Base-by-base conservation (phyloP, 495 filamentous ascomycete species). In the Viridothelium virens region DNA sequence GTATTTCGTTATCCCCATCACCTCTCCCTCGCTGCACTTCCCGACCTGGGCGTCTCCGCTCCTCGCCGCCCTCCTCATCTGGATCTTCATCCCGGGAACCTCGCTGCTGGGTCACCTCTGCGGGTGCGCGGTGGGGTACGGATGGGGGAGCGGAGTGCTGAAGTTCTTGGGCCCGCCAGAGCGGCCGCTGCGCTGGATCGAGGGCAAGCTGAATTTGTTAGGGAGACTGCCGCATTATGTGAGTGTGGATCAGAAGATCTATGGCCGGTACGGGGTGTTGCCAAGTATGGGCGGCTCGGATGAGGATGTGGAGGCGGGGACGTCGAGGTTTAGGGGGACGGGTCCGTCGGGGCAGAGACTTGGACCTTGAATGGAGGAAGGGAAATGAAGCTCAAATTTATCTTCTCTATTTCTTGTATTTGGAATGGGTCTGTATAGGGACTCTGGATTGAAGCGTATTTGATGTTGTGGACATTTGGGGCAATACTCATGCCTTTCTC, bases 21-120 rank as follows among this genome's bases (percentile, higher is more conserved):
- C 85, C 70, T 86, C 87, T 71, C 53, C 53, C 25, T 11, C 53
- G 5, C 53, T 59, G 25, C 25, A 7, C 18, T 89, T 98, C 61
- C 94, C 94, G 1, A 97, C 91, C 0, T 97, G 92, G 92, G 88
- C 86, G 12, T 89, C 90, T 1, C 94, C 94, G n/a, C 74, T 97
- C 2, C 74, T 89, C 44, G 76, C 89, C 64, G 83, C 92, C 65
- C 73, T 91, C 34, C 77, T 91, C 25, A 80, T 89, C 37, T 85
- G 85, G 41, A 85, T 92, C 47, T 77, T 98, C 38, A 74, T 95
- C 25, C 91, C 92, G 2, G 85, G 87, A 64, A 90, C 90, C 0
- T 92, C 88, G 73, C 84, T 96, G 62, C 77, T 97, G 36, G 94
- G 93, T 0, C 94, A 97, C 77, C 74, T 96, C 2, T 91, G 87